Base-by-base conservation (phyloP, 106 monocot genomes). In the Platanthera guangdongensis region DNA sequence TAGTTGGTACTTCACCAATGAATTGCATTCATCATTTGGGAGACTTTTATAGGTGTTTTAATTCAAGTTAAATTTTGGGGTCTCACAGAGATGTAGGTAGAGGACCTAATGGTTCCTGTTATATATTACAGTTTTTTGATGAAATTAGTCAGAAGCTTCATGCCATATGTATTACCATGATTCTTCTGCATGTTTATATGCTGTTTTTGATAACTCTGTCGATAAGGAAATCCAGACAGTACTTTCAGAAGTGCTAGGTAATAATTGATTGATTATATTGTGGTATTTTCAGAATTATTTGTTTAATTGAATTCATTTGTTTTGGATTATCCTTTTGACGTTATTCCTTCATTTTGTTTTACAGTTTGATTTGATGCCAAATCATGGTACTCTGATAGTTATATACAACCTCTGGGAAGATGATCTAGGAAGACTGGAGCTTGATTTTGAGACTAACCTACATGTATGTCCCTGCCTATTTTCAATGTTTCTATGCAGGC, bases 321-420 rank as follows among this genome's bases (percentile, higher is more conserved):
- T 65, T 30, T 19, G 32, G 1, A 25, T 32, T 30, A 32, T 65
- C 3, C 32, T 65, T 30, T 12, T 32, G 65, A 30, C 28, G 11
- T 65, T 22, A 65, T 60, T 21, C 8, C 65, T 11, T 30, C 0
- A 19, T 77, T 68, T 53, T 45, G 21, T 70, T 71, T 77, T 86
- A 52, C 86, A 89, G 88, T 85, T 88, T 79, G 79, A 57, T 47
- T 79, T 62, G 67, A 81, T 92, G 55, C 25, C 22, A 9, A 80
- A 92, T 72, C 92, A 82, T 22, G 95, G 95, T 14, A 95, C 95
- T 64, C 87, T 88, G 28, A 81, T 95, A 57, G 52, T 95, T 16
- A 92, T 95, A 76, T 95, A 88, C 80, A 95, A 90, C 77, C 78
- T 95, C 22, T 95, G 95, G 95, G 90, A 92, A 68, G 90, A 92